These are phyloP conservation scores for Ascochyta rabiei DNA, from an alignment of 2,329 filamentous ascomycete genomes.

Conservation along the genomic window DNA sequence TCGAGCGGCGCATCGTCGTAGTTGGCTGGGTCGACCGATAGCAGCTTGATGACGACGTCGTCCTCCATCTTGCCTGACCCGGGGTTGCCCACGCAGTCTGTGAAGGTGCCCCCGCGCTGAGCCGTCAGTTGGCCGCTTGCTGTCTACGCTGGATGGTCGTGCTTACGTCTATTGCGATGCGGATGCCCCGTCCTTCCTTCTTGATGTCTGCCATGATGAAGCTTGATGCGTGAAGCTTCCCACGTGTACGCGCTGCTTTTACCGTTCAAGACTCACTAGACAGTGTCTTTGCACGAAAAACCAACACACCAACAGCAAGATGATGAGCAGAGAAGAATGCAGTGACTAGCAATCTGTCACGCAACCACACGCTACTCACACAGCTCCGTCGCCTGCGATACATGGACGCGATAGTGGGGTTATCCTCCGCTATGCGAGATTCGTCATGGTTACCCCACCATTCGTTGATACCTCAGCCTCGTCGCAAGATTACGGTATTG, in stretches of 20 bases:
- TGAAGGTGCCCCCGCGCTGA: constrained; percentile 85
- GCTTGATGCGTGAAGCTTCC: background rate
- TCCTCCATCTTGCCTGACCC: constrained; percentile 70
- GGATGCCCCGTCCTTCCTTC: constrained; percentile 62
- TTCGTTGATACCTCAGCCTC: background rate
- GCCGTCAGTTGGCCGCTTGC: constrained; percentile 16
- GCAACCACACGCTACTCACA: background rate
- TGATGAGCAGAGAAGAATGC: background rate
- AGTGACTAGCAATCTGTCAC: constrained; percentile 2
- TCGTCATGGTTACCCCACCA: constrained; percentile 3
- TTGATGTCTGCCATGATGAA: constrained; percentile 34
- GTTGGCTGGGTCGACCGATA: constrained; percentile 88
- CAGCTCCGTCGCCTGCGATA: constrained; percentile 2
- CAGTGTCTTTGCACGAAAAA: background rate
- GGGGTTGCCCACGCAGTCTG: constrained; percentile 86
- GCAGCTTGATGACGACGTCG: constrained; percentile 83
- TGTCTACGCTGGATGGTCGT: background rate
- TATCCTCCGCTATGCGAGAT: background rate
- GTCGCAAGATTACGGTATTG: background rate
- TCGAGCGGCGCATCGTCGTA: constrained; percentile 91
- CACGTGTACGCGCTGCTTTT: background rate
- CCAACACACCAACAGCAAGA: background rate
- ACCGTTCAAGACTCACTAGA: background rate
- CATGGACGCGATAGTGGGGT: background rate
- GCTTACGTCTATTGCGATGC: constrained; percentile 69